These are phyloP conservation scores for Aspergillus sp. DNA, from an alignment of 2,329 filamentous ascomycete species.

Conservation along the genomic window DNA sequence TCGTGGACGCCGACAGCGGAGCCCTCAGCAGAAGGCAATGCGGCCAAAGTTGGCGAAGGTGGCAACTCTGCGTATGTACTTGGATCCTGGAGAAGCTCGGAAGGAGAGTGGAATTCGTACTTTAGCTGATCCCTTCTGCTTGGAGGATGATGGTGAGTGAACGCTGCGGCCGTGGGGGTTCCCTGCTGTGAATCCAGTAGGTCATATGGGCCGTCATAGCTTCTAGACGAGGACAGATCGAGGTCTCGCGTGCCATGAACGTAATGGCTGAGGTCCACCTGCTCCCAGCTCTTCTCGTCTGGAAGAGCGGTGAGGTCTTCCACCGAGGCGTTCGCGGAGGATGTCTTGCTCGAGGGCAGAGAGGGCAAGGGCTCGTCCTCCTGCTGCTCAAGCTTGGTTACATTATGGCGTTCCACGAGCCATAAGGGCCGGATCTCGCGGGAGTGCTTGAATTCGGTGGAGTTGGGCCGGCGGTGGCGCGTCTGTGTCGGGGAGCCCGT, in stretches of 20 bases:
- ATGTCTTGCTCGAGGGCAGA: constrained; percentile 52
- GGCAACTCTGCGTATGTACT: constrained; percentile 23
- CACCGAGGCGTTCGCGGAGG: constrained; percentile 47
- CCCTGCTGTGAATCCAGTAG: constrained; percentile 63
- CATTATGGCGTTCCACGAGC: constrained; percentile 67
- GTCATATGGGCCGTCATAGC: constrained; percentile 39
- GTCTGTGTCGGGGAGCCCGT: constrained; percentile 44
- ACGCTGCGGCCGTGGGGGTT: constrained; percentile 64
- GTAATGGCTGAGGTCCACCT: constrained; percentile 23
- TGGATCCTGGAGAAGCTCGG: constrained; percentile 44
- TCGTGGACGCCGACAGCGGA: constrained; percentile 27
- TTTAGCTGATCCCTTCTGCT: constrained; percentile 40
- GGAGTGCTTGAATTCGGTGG: constrained; percentile 52
- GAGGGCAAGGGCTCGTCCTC: constrained; percentile 46
- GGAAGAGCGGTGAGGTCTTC: constrained; percentile 37
- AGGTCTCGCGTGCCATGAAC: constrained; percentile 19
- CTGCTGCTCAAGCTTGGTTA: constrained; percentile 38
- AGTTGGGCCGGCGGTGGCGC: constrained; percentile 48
- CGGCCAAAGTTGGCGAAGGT: constrained; percentile 19
- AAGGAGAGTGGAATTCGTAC: constrained; percentile 49
- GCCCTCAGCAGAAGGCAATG: constrained; percentile 31
- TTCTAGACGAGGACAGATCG: constrained; percentile 34
- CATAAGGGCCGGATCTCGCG: constrained; percentile 79
- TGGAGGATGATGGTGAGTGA: constrained; percentile 28
- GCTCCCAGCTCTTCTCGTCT: constrained; percentile 32